Evolutionary conservation across 2,329 filamentous ascomycete species (phyloP).

Genomic region (Teratosphaeria zuluensis): DNA sequence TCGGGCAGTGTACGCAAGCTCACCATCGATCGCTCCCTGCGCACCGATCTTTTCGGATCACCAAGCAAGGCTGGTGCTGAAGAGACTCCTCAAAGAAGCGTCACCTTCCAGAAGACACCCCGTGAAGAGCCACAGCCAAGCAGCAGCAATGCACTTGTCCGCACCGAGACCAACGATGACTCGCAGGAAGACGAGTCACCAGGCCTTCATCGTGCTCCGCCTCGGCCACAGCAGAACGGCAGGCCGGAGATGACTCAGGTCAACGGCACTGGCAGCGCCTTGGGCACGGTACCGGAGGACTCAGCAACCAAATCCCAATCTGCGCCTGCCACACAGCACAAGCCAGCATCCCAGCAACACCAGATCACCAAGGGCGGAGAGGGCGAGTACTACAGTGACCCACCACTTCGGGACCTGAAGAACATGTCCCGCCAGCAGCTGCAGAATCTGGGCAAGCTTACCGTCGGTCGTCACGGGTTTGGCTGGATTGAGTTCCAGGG

Average conservation of each 20-base stretch:
- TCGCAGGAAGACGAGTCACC: constrained; percentile 46
- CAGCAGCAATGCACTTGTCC: constrained; percentile 39
- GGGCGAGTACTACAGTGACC: constrained; percentile 81
- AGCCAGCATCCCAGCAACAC: constrained; percentile 5
- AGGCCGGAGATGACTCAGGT: constrained; percentile 55
- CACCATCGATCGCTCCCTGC: constrained; percentile 79
- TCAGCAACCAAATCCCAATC: constrained; percentile 14
- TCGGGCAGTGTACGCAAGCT: constrained; percentile 76
- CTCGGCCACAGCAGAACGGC: constrained; percentile 30
- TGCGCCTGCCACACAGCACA: constrained; percentile 5
- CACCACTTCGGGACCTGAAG: constrained; percentile 62
- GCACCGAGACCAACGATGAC: constrained; percentile 33
- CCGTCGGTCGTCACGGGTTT: constrained; percentile 71
- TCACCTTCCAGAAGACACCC: constrained; percentile 72
- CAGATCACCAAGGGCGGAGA: constrained; percentile 32
- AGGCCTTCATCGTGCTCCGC: constrained; percentile 43
- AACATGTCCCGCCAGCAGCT: constrained; percentile 73
- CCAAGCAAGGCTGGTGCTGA: constrained; percentile 8
- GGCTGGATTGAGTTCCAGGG: constrained; percentile 72
- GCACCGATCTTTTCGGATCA: constrained; percentile 52
- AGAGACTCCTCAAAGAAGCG: constrained; percentile 58
- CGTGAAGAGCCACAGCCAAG: constrained; percentile 26
- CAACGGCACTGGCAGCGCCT: constrained; percentile 26
- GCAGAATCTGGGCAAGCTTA: constrained; percentile 62
- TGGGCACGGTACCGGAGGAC: constrained; percentile 71